Evolutionary conservation across 805 yeast species (phyloP), one percentile per base, ranked within the genome.

Genomic region (Ogataea sp.): DNA sequence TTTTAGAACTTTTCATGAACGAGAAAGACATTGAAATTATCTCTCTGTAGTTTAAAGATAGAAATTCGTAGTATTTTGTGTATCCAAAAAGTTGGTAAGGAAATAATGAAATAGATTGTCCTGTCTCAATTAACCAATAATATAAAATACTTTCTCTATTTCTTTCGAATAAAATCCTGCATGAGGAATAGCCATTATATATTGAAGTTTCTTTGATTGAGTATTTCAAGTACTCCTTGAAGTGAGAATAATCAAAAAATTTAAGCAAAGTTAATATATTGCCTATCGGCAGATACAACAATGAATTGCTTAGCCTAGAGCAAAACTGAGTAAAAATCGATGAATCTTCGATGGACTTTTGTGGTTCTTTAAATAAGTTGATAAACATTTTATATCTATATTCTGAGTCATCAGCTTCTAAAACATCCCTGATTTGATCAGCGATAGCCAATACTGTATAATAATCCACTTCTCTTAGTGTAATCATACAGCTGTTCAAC

Each of bases 211-310:
- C 37, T 1, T 24, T 23, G 4, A 71, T 37, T 3, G 68, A 48
- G 11, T 35, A 28, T 6, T 44, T 42, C 13, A 69, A 42, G 43
- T 64, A 70, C 0, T 58, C 49, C 18, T 42, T 39, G 31, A 68
- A 55, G 32, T 54, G 56, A 2, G 45, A 39, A 38, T 58, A 62
- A 16, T 52, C 51, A 0, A 70, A 56, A 28, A 64, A 56, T 41
- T 72, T 75, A 6, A 71, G 45, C 32, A 73, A 47, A 42, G 65
- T 70, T 48, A 64, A 65, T 9, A 70, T 39, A 5, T 65, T 54
- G 1, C 68, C 56, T 9, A 62, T 41, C 28, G 62, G 44, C 4
- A 70, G 34, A 11, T 52, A 52, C 6, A 57, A 51, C 1, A 70
- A 59, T 5, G 55, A 36, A 9, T 43, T 34, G 1, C 73, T 55